Evolutionary conservation across 2,329 filamentous ascomycete species (phyloP).

Genomic region (Pseudopyrenochaeta lycopersici): DNA sequence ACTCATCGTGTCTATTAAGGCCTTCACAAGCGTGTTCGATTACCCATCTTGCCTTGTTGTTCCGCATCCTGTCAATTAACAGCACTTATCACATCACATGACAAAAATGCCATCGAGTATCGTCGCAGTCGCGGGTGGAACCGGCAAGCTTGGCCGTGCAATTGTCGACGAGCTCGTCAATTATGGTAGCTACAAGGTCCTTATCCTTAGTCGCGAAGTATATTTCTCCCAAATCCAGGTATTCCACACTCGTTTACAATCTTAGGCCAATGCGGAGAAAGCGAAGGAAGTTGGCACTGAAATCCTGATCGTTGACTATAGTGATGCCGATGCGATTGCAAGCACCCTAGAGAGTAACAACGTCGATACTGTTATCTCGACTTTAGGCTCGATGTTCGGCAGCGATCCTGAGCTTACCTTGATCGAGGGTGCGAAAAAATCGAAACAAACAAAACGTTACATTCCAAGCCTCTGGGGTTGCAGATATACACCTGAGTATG

Average conservation of each 20-base stretch:
- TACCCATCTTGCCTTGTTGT: too few species aligned
- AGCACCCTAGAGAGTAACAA: conserved; percentile 11
- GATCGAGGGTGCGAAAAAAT: conserved; percentile 15
- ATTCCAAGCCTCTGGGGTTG: conserved; percentile 26
- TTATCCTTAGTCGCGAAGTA: conserved; percentile 8
- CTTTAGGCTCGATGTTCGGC: conserved; percentile 5
- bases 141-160: conserved; percentile 25
- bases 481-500: conserved; percentile 19
- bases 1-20: too few species aligned
- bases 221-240: neutral
- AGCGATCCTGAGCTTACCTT: conserved; percentile 12
- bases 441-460: conserved; percentile 20
- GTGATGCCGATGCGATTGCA: conserved; percentile 4
- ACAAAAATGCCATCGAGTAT: conserved; percentile 1
- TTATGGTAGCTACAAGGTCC: conserved; percentile 1
- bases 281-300: conserved; percentile 4
- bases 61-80: too few species aligned
- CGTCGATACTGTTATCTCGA: conserved; percentile 20
- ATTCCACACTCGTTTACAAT: neutral
- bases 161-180: conserved; percentile 18
- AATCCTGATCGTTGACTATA: conserved; percentile 16
- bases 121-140: conserved; percentile 29
- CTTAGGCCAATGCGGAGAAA: conserved; percentile 1
- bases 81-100: neutral
- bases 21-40: too few species aligned